Percentiles rank a stretch among this genome's conserved stretches.
These are phyloP conservation scores for Shiraia bambusicola DNA, from an alignment of 2,329 filamentous ascomycete species.

Conservation along the genomic window DNA sequence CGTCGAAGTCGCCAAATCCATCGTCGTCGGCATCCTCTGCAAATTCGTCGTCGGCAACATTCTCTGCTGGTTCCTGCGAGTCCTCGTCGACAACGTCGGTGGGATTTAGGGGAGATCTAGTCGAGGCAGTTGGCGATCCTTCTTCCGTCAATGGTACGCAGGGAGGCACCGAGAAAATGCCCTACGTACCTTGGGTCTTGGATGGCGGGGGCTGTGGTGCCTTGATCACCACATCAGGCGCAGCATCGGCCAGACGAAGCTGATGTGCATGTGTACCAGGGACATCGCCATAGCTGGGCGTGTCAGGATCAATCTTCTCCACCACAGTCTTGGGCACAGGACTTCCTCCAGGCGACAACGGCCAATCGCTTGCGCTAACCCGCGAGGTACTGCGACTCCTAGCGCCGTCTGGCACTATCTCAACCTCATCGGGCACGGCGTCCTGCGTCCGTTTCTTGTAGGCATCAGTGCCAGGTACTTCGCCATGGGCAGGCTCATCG, in stretches of 20 bases:
- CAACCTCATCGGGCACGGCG: slow-evolving; percentile 65
- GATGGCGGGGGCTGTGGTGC: slow-evolving; percentile 46
- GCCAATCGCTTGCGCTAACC: slow-evolving; percentile 49
- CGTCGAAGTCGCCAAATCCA: slow-evolving; percentile 60
- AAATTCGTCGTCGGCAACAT: slow-evolving; percentile 27
- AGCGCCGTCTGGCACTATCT: slow-evolving; percentile 52
- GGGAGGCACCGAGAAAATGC: slow-evolving; percentile 43
- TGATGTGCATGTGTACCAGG: slow-evolving; percentile 62
- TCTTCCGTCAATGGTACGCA: slow-evolving; percentile 63
- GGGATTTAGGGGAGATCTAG: slow-evolving; percentile 52
- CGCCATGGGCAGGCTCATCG: slow-evolving; percentile 59
- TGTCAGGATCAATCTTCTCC: slow-evolving; percentile 60
- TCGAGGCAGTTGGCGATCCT: slow-evolving; percentile 57
- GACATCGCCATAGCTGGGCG: slow-evolving; percentile 61
- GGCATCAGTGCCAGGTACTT: slow-evolving; percentile 62
- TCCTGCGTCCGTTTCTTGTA: slow-evolving; percentile 61
- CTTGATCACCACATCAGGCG: slow-evolving; percentile 59
- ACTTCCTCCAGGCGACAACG: slow-evolving; percentile 53
- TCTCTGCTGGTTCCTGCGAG: slow-evolving; percentile 11
- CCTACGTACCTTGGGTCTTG: slow-evolving; percentile 59
- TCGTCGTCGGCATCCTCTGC: slow-evolving; percentile 56
- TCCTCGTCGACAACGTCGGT: slow-evolving; percentile 26
- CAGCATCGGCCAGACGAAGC: slow-evolving; percentile 59
- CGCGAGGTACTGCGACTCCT: slow-evolving; percentile 44
- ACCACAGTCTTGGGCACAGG: slow-evolving; percentile 62